Evolutionary conservation across 768 basidiomycete genomes (phyloP), one percentile per base, ranked within the genome.

Genomic region (Galerina sulciceps): DNA sequence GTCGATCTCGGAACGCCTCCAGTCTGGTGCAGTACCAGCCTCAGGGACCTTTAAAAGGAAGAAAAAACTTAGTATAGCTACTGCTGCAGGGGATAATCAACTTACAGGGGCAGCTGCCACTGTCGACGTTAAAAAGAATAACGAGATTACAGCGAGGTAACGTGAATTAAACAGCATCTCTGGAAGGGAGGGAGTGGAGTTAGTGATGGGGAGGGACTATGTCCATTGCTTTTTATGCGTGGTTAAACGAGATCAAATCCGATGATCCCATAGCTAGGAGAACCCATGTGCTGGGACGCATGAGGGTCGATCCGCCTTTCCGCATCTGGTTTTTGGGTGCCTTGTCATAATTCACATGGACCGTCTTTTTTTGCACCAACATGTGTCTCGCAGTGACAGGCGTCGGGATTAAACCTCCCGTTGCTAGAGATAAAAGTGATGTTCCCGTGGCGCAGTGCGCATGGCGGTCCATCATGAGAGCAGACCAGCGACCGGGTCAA

Each of bases 101-200:
- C 75, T 55, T 63, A 79, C 77, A 57, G 80, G 79, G 48, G 74
- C 64, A 61, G 78, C 74, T 58, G 71, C 70, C 58, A 67, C 73
- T 54, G 53, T 56, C 45, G 71, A 68, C 44, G 69, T 62, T 31
- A 73, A 62, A 55, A 77, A 64, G 59, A 76, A 60, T 58, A 77
- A 56, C 35, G 72, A 70, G 45, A 80, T 55, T 40, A 75, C 51
- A 48, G 73, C 62, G 47, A 77, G 61, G 56, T 75, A 74, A 61
- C 71, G 74, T 66, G 71, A 66, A 58, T 61, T 70, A 62, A 75
- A 68, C 35, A 73, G 59, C 75, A 77, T 76, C 44, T 62, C 58
- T 59, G 58, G 54, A 49, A 59, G 48, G 53, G 63, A 63, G 64
- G 62, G 60, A 54, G 62, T 63, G 67, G 64, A 61, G 64, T 64